Percentiles rank a stretch among this genome's conserved stretches.
These are phyloP conservation scores for Pelargonium citronellum DNA, from an alignment of 441 rosid species.

Conservation along the genomic window DNA sequence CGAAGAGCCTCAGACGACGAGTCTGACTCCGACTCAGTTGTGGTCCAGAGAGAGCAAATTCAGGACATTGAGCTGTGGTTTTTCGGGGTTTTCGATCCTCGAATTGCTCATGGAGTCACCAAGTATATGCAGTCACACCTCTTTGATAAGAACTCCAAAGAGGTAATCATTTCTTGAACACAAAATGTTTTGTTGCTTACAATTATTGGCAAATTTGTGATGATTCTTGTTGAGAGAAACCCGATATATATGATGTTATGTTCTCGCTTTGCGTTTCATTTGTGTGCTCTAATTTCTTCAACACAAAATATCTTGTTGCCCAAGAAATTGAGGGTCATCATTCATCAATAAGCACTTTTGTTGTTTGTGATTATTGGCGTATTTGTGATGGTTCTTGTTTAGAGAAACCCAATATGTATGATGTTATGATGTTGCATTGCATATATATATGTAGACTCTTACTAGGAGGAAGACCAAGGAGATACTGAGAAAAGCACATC, in stretches of 20 bases:
- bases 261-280: no score
- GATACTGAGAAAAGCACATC: conserved; percentile 47
- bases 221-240: no score
- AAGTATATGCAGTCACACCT: conserved; percentile 57
- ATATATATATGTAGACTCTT: conserved; percentile 29
- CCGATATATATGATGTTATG: no score
- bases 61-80: conserved; percentile 60
- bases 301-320: neutral
- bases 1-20: conserved; percentile 18
- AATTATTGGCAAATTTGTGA: no score
- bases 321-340: neutral
- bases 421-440: neutral
- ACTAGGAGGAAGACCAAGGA: conserved; percentile 48
- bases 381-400: no score
- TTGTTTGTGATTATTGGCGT: no score
- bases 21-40: conserved; percentile 33
- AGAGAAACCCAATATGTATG: no score
- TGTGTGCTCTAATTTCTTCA: neutral
- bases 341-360: no score
- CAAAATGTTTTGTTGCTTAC: neutral
- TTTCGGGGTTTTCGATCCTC: conserved; percentile 51
- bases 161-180: conserved; percentile 30
- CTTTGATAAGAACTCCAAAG: conserved; percentile 37
- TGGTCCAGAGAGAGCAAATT: conserved; percentile 63
- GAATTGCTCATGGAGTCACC: conserved; percentile 41